Evolutionary conservation across 129 eudicot genomes (phyloP), one percentile per base, ranked within the genome.

Genomic region (Daucus carota): DNA sequence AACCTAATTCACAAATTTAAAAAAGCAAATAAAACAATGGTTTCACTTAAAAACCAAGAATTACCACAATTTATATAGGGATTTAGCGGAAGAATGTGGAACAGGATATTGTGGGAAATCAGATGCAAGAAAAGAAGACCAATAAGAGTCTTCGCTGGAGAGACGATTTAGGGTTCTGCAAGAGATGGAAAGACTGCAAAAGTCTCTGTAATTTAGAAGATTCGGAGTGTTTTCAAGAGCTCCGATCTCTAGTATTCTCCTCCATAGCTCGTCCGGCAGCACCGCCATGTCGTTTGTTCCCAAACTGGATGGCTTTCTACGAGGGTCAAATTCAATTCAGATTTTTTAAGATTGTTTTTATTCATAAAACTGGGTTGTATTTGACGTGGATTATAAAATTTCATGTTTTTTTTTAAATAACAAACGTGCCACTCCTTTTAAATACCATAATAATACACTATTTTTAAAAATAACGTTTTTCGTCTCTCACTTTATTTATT

Each of bases 231-330:
- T 79, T 68, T 79, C 73, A 28, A 72, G 48, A 6, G 82, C 77
- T 68, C 97, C 97, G 3, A 84, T 66, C 41, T 89, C 92, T 68
- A 93, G 41, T 44, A 93, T 86, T 77, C 80, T 76, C 76, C 91
- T 74, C 97, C 98, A 93, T 42, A 93, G 76, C 70, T 90, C 98
- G 76, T 90, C 97, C 6, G 98, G 98, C 31, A 93, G 75, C 73
- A 22, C 66, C 77, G 80, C 69, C 78, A 63, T 42, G 12, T 7
- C 40, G 14, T 15, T n/a, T 3, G 33, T 41, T 15, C 15, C 48
- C 28, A 70, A 4, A 38, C 73, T 18, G 41, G 5, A 70, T 40
- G 43, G 0, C 43, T 40, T 3, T 40, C 8, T 40, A n/a, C n/a
- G n/a, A n/a, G n/a, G n/a, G n/a, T n/a, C n/a, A n/a, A n/a, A n/a